Percentiles rank a stretch among this genome's conserved stretches.
Conservation (phyloP, 257 asterid species). For the Jacaranda copaia region DNA sequence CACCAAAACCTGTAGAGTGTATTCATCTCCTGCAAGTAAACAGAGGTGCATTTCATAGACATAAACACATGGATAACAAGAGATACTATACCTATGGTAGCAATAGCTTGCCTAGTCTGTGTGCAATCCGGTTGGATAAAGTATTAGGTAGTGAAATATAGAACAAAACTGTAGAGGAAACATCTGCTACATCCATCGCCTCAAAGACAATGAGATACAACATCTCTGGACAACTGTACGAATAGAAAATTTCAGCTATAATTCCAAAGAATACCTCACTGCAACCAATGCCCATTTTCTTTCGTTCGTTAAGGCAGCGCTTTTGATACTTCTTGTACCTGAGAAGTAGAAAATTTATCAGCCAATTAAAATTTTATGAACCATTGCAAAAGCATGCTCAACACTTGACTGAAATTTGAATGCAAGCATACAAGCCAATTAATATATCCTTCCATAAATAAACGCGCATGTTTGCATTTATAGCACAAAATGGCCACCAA, state of each 20-base stretch:
- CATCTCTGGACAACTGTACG: neutral
- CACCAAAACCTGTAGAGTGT: conserved; percentile 91
- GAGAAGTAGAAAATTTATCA: conserved; percentile 30
- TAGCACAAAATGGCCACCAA: conserved; percentile 25
- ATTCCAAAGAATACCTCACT: conserved; percentile 75
- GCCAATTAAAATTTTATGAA: neutral
- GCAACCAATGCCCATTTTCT: conserved; percentile 89
- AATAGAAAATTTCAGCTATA: conserved; percentile 24
- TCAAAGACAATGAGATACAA: conserved; percentile 19
- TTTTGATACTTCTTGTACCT: conserved; percentile 85
- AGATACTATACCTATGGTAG: neutral
- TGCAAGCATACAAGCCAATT: conserved; percentile 24
- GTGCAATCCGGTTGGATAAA: neutral
- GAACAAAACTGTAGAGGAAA: neutral
- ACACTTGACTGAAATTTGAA: conserved; percentile 17
- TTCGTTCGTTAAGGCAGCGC: conserved; percentile 82
- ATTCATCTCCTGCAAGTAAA: conserved; percentile 91
- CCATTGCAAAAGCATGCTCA: neutral
- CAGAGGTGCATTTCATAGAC: conserved; percentile 23
- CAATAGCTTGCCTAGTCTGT: neutral
- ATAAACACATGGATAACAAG: conserved; percentile 25
- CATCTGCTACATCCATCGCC: neutral
- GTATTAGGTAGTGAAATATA: conserved; percentile 12
- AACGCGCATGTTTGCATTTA: conserved; percentile 19
- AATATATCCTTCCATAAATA: conserved; percentile 17